A percentile compares a stretch with the other conserved stretches of the same genome.
These are phyloP conservation scores for Tagetes patula DNA, from an alignment of 129 eudicot genomes.

Conservation along the genomic window DNA sequence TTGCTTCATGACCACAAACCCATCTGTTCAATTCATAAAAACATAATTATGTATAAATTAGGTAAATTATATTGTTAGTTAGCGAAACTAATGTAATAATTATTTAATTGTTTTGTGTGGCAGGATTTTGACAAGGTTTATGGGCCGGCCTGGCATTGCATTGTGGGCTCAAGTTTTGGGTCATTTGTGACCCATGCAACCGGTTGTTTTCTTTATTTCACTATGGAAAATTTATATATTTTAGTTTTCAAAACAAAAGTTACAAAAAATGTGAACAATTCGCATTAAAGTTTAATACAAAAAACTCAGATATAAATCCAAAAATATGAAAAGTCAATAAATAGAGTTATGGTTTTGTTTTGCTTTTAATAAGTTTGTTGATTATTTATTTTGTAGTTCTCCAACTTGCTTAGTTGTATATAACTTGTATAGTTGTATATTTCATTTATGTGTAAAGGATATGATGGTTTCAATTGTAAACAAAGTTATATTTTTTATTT, in stretches of 20 bases:
- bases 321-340: neutral
- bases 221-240: slow-evolving; percentile 69
- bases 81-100: neutral
- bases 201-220: slow-evolving; percentile 73
- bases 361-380: neutral
- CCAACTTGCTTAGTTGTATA: neutral
- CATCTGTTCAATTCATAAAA: neutral
- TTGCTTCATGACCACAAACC: slow-evolving; percentile 27
- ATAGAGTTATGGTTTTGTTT: neutral
- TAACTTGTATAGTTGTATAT: neutral
- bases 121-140: slow-evolving; percentile 89
- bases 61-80: neutral
- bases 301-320: neutral
- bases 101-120: slow-evolving; percentile 15
- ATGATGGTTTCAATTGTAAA: neutral
- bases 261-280: slow-evolving; percentile 28
- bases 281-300: neutral
- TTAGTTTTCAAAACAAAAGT: slow-evolving; percentile 75
- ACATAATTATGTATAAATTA: neutral
- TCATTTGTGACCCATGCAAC: slow-evolving; percentile 86
- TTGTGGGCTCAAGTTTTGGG: slow-evolving; percentile 89
- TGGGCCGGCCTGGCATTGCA: slow-evolving; percentile 98
- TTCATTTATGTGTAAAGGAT: neutral
- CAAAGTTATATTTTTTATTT: neutral
- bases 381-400: slow-evolving; percentile 3